A percentile compares a stretch with the other conserved stretches of the same genome.
Evolutionary conservation across 176 grass and related monocot genomes (phyloP).

Genomic region (Bothriochloa decipiens): DNA sequence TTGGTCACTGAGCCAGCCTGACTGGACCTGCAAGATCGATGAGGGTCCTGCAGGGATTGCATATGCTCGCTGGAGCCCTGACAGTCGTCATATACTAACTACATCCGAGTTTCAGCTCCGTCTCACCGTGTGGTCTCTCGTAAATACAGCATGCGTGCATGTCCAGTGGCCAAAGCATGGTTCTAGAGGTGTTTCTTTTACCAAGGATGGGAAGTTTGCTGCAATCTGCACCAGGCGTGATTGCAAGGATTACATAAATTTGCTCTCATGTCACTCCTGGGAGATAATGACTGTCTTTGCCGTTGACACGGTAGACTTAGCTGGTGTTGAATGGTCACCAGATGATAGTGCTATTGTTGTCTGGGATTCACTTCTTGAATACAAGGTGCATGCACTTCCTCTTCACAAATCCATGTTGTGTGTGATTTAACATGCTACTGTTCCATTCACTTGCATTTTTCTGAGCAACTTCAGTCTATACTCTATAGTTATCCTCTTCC

Average conservation of each 20-base stretch:
- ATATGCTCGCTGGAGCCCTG: slow-evolving; percentile 95
- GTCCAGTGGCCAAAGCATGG: slow-evolving; percentile 92
- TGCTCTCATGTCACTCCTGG: slow-evolving; percentile 93
- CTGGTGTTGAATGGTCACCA: slow-evolving; percentile 93
- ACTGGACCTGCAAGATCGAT: slow-evolving; percentile 98
- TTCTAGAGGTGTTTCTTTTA: slow-evolving; percentile 85
- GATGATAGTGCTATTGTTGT: slow-evolving; percentile 90
- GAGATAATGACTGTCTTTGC: slow-evolving; percentile 89
- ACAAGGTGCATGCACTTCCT: slow-evolving; percentile 58
- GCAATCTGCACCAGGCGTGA: slow-evolving; percentile 86
- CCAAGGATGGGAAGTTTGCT: slow-evolving; percentile 89
- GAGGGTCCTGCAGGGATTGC: slow-evolving; percentile 89
- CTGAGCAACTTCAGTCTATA: neutral
- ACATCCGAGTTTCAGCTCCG: slow-evolving; percentile 98
- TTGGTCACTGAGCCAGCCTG: slow-evolving; percentile 90
- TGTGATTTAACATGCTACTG: neutral
- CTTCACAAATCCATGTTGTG: slow-evolving; percentile 23
- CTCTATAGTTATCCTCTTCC: neutral
- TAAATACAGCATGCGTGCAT: slow-evolving; percentile 93
- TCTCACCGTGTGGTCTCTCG: slow-evolving; percentile 88
- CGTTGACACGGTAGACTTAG: slow-evolving; percentile 81
- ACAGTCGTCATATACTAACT: slow-evolving; percentile 91
- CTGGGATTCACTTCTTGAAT: slow-evolving; percentile 99
- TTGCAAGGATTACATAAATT: slow-evolving; percentile 95
- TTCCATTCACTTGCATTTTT: slow-evolving; percentile 10